Evolutionary conservation across 1,139 yeast species (phyloP).

Genomic region (Meyerozyma carpophila): DNA sequence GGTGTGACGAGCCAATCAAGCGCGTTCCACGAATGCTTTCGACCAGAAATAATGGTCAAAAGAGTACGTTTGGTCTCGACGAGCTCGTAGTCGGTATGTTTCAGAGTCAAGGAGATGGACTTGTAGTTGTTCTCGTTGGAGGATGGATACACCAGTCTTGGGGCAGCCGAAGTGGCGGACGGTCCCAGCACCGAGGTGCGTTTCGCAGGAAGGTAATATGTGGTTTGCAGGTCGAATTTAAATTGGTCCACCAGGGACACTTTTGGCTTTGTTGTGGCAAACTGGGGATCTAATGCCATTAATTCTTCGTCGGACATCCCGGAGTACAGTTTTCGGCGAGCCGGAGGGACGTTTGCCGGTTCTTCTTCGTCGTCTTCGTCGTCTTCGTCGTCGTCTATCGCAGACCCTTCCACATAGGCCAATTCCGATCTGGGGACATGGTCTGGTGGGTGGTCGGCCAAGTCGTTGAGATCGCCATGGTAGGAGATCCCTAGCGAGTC

Average conservation of each 20-base stretch:
- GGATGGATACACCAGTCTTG: constrained; percentile 21
- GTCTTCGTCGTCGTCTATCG: constrained; percentile 17
- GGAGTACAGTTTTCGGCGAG: constrained; percentile 50
- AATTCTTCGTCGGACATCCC: constrained; percentile 65
- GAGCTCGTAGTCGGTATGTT: constrained; percentile 27
- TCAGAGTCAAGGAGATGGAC: constrained; percentile 34
- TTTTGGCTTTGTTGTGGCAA: constrained; percentile 26
- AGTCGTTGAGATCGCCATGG: constrained; percentile 10
- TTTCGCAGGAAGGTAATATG: constrained; percentile 27
- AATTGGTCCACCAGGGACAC: constrained; percentile 30
- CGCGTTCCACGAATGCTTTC: constrained; percentile 43
- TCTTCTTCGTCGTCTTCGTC: constrained; percentile 3
- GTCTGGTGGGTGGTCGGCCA: constrained; percentile 7
- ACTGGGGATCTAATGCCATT: constrained; percentile 56
- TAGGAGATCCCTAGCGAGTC: constrained; percentile 5
- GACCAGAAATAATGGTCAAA: constrained; percentile 34
- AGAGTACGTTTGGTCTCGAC: constrained; percentile 23
- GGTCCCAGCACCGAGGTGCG: constrained; percentile 9
- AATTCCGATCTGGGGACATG: constrained; percentile 4
- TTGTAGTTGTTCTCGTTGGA: constrained; percentile 38
- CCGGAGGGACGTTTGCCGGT: constrained; percentile 8
- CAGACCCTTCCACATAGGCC: constrained; percentile 11
- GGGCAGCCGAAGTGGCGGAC: constrained; percentile 3
- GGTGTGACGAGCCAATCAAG: constrained; percentile 32
- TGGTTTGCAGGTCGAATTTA: constrained; percentile 36